Conservation (phyloP, 2,329 filamentous ascomycete genomes). For the Aspergillus thermomutatus region DNA sequence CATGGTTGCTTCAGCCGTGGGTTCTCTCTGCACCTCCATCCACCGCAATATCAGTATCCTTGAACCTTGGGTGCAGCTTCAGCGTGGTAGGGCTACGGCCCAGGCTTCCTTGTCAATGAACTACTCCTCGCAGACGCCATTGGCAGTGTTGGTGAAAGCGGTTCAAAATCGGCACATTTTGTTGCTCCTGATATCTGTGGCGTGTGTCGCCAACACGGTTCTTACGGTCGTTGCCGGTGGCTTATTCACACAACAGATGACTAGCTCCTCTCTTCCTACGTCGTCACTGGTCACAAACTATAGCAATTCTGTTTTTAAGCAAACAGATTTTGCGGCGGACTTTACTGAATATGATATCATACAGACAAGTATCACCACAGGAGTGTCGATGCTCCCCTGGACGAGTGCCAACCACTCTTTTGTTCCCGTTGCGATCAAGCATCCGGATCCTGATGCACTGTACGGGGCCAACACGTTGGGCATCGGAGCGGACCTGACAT, state of each 20-base stretch:
- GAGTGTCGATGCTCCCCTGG: constrained; percentile 30
- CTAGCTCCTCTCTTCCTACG: constrained; percentile 23
- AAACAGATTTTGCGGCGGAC: constrained; percentile 30
- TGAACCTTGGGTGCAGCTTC: constrained; percentile 35
- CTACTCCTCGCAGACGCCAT: constrained; percentile 32
- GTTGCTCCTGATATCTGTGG: constrained; percentile 26
- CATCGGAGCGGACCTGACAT: constrained; percentile 26
- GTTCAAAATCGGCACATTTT: constrained; percentile 26
- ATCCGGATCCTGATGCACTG: constrained; percentile 18
- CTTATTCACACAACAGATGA: constrained; percentile 31
- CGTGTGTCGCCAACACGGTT: constrained; percentile 28
- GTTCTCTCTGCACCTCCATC: constrained; percentile 31
- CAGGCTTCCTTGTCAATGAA: constrained; percentile 29
- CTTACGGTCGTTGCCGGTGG: constrained; percentile 32
- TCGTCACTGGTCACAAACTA: constrained; percentile 25
- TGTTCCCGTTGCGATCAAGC: constrained; percentile 22
- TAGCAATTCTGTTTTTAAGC: constrained; percentile 26
- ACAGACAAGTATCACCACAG: constrained; percentile 33
- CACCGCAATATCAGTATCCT: constrained; percentile 33
- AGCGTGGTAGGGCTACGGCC: constrained; percentile 26
- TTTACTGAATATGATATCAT: constrained; percentile 36
- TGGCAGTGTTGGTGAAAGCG: constrained; percentile 27
- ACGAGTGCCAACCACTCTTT: constrained; percentile 31
- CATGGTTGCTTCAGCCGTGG: constrained; percentile 30
- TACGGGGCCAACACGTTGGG: constrained; percentile 29